phyloP scores from a whole-genome alignment of 192 early-diverging fungal genomes.

The Umbelopsis sp. region DNA sequence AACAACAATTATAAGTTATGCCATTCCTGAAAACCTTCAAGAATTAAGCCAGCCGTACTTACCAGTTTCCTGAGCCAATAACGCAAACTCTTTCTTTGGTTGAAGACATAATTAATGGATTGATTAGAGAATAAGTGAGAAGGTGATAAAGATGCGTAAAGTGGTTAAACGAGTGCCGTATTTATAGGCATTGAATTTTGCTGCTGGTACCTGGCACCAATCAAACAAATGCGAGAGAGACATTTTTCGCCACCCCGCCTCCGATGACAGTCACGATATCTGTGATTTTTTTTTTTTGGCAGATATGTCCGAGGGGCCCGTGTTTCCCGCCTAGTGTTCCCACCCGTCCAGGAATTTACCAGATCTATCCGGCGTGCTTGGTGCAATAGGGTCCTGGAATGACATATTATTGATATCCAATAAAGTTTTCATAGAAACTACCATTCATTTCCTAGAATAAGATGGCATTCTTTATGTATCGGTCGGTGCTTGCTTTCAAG shows the following conservation, averaged over 20 bases:
- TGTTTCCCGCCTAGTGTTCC: neutral
- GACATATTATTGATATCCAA: no score
- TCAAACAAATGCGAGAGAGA: slow-evolving; percentile 1
- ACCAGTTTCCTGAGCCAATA: slow-evolving; percentile 97
- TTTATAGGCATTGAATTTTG: neutral
- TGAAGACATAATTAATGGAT: slow-evolving; percentile 9
- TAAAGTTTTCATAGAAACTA: no score
- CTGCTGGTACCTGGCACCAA: slow-evolving; percentile 1
- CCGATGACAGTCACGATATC: neutral
- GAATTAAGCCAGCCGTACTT: slow-evolving; percentile 32
- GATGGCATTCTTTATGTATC: no score
- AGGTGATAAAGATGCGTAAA: neutral
- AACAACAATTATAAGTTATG: neutral
- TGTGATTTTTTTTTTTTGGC: neutral
- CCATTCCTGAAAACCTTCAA: no score
- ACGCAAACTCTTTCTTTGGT: slow-evolving; percentile 77
- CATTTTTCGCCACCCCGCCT: neutral
- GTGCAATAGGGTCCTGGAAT: neutral
- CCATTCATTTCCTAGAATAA: no score
- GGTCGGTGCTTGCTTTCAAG: no score
- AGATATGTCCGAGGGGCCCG: neutral
- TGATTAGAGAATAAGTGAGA: slow-evolving; percentile 1
- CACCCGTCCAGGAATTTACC: neutral
- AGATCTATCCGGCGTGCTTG: no score
- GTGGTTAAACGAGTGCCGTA: neutral